Conservation (phyloP, 805 yeast species). For the Ogataea allantospora region DNA sequence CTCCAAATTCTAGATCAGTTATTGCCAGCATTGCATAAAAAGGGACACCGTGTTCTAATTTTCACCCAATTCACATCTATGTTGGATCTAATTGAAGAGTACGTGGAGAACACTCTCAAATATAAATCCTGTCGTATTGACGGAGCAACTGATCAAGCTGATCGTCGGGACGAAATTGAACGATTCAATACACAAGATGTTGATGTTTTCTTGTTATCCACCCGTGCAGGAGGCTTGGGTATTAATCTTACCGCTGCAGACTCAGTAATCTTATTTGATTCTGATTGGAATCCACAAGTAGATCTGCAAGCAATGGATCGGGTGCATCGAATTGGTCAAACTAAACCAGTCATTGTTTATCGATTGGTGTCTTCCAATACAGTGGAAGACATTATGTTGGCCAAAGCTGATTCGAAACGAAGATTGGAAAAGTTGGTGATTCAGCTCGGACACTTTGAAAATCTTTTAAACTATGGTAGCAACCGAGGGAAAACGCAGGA, state of each 20-base stretch:
- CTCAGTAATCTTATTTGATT: constrained; percentile 84
- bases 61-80: constrained; percentile 85
- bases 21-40: constrained; percentile 44
- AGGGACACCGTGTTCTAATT: constrained; percentile 66
- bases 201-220: constrained; percentile 70
- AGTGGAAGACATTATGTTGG: constrained; percentile 77
- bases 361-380: constrained; percentile 76
- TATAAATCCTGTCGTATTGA: constrained; percentile 62
- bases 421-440: constrained; percentile 74
- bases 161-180: constrained; percentile 62
- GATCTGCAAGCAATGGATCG: constrained; percentile 96
- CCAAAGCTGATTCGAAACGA: constrained; percentile 78
- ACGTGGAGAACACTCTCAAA: constrained; percentile 48
- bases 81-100: constrained; percentile 80
- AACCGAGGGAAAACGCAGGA: constrained; percentile 4
- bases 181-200: constrained; percentile 41
- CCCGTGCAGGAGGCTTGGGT: constrained; percentile 95
- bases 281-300: constrained; percentile 97
- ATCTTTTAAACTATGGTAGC: constrained; percentile 25
- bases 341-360: constrained; percentile 75
- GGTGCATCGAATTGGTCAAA: constrained; percentile 91
- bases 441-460: constrained; percentile 58
- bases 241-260: constrained; percentile 85
- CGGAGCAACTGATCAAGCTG: constrained; percentile 67
- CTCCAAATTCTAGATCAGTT: constrained; percentile 67